phyloP scores from a whole-genome alignment of 495 filamentous ascomycete genomes.

The Tuber magnatum region DNA sequence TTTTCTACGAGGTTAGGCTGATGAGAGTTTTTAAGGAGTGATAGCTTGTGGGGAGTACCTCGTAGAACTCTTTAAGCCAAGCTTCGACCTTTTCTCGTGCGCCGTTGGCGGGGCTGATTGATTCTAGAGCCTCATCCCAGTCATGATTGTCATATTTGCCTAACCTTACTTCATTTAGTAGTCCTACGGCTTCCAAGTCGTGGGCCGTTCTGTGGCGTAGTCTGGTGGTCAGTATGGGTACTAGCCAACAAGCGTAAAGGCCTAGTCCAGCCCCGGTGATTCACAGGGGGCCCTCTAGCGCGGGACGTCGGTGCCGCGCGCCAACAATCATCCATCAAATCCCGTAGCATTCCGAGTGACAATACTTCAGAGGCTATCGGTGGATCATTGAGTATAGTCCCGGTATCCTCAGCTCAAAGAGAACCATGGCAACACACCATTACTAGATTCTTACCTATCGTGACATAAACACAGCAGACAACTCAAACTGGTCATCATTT shows the following conservation, averaged over 20 bases:
- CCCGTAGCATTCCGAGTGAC: too few relatives aligned
- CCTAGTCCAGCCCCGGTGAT: constrained; percentile 43
- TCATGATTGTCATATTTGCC: constrained; percentile 33
- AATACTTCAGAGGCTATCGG: too few relatives aligned
- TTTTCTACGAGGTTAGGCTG: constrained; percentile 18
- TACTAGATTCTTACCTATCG: too few relatives aligned
- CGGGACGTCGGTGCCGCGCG: too few relatives aligned
- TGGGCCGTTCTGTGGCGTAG: constrained; percentile 50
- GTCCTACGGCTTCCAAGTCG: constrained; percentile 54
- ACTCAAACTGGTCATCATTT: too few relatives aligned
- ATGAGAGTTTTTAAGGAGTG: not conserved
- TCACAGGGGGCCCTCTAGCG: too few relatives aligned
- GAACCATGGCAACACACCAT: too few relatives aligned
- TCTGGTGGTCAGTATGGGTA: constrained; percentile 48
- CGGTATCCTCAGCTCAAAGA: too few relatives aligned
- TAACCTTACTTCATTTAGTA: constrained; percentile 46
- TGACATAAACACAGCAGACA: too few relatives aligned
- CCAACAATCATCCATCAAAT: too few relatives aligned
- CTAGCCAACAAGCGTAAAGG: constrained; percentile 48
- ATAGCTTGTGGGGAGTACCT: constrained; percentile 13
- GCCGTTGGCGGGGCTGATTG: constrained; percentile 41
- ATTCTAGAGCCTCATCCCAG: constrained; percentile 41
- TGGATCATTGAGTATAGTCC: too few relatives aligned
- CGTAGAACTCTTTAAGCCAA: constrained; percentile 37
- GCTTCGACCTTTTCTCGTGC: constrained; percentile 26